Evolutionary conservation across 441 rosid species (phyloP), one percentile per base, ranked within the genome.

Genomic region (Populus hybrid): DNA sequence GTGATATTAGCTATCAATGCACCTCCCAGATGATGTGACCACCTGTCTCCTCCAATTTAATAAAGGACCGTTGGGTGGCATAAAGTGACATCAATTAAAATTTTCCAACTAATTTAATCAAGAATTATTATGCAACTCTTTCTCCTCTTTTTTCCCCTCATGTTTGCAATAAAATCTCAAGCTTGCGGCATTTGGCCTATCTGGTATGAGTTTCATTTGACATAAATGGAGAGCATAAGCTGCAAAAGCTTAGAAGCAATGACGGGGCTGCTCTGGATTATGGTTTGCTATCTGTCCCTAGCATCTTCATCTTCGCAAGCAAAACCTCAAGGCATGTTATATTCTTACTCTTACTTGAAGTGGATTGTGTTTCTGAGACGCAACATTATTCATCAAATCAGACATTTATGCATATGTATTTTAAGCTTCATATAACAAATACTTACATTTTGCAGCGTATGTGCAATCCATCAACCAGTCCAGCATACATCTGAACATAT

Each of bases 301-400:
- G 65, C 84, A 75, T 50, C 79, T 1, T 35, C 73, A 32, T 68
- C 79, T 36, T 75, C 84, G 1, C 57, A 53, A 16, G 81, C 79
- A n/a, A 7, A 46, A 40, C 35, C 26, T 36, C 21, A 68, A 75
- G 32, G 32, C 32, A 30, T 30, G 32, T 77, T 16, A 46, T 9
- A 63, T 24, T 69, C 42, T 76, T n/a, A 35, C 16, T 24, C 66
- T 71, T 70, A 68, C 67, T 28, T 9, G 4, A 34, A 40, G 3
- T 46, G 5, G 4, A 16, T 28, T 72, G 28, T 24, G 30, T 38
- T n/a, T 75, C 11, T 36, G 57, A 6, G 28, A 18, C n/a, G 2
- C 6, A 18, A 11, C 69, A 23, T 32, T 40, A 19, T 2, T 11
- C 0, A 18, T 21, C 10, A 42, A n/a, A 35, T 68, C 36, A 1